phyloP scores from a whole-genome alignment of 164 flowering plant genomes.

The Protea cynaroides region DNA sequence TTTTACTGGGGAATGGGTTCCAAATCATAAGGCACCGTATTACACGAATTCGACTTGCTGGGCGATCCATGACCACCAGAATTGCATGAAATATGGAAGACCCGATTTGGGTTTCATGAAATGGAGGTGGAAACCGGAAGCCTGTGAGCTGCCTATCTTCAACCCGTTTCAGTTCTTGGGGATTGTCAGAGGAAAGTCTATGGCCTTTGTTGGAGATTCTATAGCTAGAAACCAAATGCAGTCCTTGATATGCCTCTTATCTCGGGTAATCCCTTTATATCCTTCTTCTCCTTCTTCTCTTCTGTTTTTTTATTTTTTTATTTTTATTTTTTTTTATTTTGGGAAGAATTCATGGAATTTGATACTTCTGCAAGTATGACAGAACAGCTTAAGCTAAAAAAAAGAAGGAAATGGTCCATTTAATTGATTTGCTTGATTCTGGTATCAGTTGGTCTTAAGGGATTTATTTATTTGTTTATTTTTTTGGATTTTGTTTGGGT shows the following conservation, averaged over 20 bases:
- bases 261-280: constrained; percentile 38
- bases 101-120: constrained; percentile 59
- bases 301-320: too few relatives aligned
- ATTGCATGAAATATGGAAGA: constrained; percentile 72
- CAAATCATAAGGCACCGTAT: constrained; percentile 48
- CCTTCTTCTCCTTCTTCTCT: too few relatives aligned
- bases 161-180: constrained; percentile 54
- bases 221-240: constrained; percentile 79
- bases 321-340: too few relatives aligned
- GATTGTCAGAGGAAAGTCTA: constrained; percentile 44
- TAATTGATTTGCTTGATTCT: too few relatives aligned
- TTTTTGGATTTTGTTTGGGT: too few relatives aligned
- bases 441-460: too few relatives aligned
- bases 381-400: background rate
- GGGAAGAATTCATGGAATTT: too few relatives aligned
- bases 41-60: constrained; percentile 62
- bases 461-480: too few relatives aligned
- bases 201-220: constrained; percentile 83
- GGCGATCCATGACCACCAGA: constrained; percentile 70
- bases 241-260: constrained; percentile 70
- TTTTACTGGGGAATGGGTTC: constrained; percentile 70
- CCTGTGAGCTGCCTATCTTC: constrained; percentile 56
- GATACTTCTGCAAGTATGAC: too few relatives aligned
- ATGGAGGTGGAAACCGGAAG: constrained; percentile 81
- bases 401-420: too few relatives aligned